phyloP scores from a whole-genome alignment of 345 rosid species.

The Combretum micranthum region DNA sequence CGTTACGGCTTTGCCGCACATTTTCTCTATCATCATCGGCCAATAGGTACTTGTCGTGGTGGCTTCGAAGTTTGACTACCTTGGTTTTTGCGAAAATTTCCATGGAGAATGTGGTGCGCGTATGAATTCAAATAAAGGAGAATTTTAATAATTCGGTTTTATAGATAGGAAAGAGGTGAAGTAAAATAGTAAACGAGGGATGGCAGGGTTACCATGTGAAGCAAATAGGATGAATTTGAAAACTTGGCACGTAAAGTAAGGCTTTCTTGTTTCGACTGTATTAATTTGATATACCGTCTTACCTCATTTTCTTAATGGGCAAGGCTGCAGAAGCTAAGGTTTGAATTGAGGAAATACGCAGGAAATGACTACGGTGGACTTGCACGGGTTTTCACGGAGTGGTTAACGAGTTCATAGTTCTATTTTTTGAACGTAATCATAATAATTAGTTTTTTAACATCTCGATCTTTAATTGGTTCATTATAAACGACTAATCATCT shows the following conservation, averaged over 20 bases:
- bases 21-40: constrained; percentile 66
- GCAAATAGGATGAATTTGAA: not conserved
- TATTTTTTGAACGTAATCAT: no score
- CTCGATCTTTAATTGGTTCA: no score
- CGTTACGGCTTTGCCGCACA: constrained; percentile 71
- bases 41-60: constrained; percentile 70
- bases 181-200: not conserved
- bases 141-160: not conserved
- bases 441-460: no score
- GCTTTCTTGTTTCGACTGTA: constrained; percentile 10
- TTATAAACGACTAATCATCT: no score
- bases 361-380: no score
- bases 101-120: constrained; percentile 21
- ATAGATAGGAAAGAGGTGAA: not conserved
- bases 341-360: no score
- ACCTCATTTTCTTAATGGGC: not conserved
- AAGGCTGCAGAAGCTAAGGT: not conserved
- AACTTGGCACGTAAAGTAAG: constrained; percentile 13
- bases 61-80: constrained; percentile 72
- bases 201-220: no score
- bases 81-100: constrained; percentile 59
- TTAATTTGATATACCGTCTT: not conserved
- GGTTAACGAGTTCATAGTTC: no score
- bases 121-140: not conserved
- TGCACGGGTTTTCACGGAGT: no score